Evolutionary conservation across 192 early-diverging fungal species (phyloP).

Genomic region (Entomortierella lignicola): DNA sequence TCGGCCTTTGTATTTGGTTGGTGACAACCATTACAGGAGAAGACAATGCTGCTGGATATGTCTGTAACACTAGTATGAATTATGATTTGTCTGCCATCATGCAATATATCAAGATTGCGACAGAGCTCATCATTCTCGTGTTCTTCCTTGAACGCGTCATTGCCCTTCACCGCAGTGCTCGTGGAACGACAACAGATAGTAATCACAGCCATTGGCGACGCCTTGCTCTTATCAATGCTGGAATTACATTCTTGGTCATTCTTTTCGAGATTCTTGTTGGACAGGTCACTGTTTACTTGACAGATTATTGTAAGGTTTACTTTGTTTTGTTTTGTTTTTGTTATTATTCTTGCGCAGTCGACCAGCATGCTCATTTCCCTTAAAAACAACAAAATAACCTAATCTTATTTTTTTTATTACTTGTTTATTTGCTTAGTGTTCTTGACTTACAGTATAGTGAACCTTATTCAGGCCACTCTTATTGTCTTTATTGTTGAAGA

Average conservation of each 20-base stretch:
- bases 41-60: conserved; percentile 24
- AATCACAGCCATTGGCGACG: conserved; percentile 45
- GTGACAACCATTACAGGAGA: conserved; percentile 28
- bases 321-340: not conserved
- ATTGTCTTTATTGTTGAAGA: conserved; percentile 49
- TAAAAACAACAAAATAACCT: not conserved
- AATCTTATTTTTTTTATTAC: not conserved
- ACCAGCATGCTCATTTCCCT: too few species aligned
- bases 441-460: conserved; percentile 48
- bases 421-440: conserved; percentile 14
- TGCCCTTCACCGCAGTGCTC: conserved; percentile 27
- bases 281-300: conserved; percentile 39
- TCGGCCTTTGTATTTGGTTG: conserved; percentile 43
- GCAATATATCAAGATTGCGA: conserved; percentile 52
- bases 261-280: conserved; percentile 50
- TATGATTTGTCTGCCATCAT: conserved; percentile 28
- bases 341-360: not conserved
- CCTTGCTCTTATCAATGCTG: conserved; percentile 43
- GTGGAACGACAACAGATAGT: conserved; percentile 4
- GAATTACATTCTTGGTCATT: conserved; percentile 50
- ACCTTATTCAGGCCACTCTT: conserved; percentile 39
- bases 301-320: conserved; percentile 29
- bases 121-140: conserved; percentile 40
- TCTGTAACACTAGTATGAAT: conserved; percentile 33
- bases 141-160: conserved; percentile 52